A percentile compares a stretch with the other conserved stretches of the same genome.
Conservation (phyloP, 139 green algal genomes). For the Closterium sp. region DNA sequence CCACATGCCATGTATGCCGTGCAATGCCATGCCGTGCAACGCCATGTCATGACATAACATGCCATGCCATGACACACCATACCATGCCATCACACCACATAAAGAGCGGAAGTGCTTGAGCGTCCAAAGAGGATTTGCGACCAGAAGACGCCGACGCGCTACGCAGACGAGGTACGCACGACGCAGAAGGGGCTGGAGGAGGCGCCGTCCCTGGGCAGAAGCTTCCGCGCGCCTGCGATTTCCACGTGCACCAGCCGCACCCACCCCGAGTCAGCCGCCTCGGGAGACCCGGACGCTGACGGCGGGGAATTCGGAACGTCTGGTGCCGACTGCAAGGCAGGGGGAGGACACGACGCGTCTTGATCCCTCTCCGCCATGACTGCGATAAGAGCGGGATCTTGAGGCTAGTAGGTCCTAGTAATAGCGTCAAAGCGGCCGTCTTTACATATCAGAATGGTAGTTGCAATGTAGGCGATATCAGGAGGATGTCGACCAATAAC, state of each 20-base stretch:
- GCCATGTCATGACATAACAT: background rate
- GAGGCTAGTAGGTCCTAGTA: background rate
- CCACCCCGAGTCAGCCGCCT: background rate
- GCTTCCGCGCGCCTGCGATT: background rate
- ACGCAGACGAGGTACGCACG: no score
- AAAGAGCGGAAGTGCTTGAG: no score
- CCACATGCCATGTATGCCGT: background rate
- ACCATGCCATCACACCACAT: background rate
- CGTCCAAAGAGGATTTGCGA: no score
- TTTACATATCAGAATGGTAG: background rate
- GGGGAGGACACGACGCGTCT: background rate
- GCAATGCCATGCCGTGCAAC: background rate
- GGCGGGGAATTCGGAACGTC: background rate
- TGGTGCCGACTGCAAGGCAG: background rate
- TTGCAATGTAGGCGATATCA: background rate
- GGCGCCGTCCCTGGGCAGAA: constrained; percentile 4
- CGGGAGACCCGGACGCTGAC: background rate
- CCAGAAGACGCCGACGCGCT: no score
- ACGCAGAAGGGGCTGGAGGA: constrained; percentile 24
- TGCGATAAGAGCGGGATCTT: background rate
- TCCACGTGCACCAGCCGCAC: constrained; percentile 7
- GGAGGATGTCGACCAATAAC: background rate
- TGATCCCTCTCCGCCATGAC: background rate
- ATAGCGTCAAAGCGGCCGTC: background rate
- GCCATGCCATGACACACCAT: background rate